Conservation (phyloP, 2,329 filamentous ascomycete species). For the Hypoxylon rubiginosum region DNA sequence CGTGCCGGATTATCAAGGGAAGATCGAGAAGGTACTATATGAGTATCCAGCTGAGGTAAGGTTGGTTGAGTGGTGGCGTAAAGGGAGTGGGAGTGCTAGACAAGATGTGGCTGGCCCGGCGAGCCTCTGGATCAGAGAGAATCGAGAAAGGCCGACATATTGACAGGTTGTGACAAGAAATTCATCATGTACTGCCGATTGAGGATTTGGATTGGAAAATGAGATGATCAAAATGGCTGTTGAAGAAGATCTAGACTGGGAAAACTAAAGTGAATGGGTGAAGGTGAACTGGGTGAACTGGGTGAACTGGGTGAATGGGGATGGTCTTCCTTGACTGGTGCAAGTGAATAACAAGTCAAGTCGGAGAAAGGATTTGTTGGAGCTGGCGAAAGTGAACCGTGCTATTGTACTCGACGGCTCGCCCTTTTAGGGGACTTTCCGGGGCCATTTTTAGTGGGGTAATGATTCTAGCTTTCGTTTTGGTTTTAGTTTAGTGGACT, state of each 20-base stretch:
- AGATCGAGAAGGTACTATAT: too few species aligned
- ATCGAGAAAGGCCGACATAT: conserved; percentile 30
- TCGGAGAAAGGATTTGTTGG: conserved; percentile 16
- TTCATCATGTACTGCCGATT: conserved; percentile 27
- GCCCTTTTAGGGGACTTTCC: conserved; percentile 29
- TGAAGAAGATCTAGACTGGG: neutral
- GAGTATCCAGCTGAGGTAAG: neutral
- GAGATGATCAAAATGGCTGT: neutral
- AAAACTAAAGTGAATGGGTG: neutral
- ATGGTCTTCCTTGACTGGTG: neutral
- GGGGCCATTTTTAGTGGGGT: conserved; percentile 24
- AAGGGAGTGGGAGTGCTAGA: conserved; percentile 16
- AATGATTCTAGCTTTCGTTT: conserved; percentile 7
- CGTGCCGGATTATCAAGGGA: neutral
- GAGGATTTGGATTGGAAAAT: neutral
- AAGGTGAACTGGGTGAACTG: neutral
- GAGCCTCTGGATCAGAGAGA: conserved; percentile 37
- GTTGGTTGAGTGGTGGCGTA: neutral
- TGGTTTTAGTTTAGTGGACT: too few species aligned
- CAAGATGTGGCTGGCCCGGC: conserved; percentile 20
- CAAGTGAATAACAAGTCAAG: conserved; percentile 3
- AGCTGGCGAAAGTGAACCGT: conserved; percentile 13
- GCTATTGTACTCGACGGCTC: conserved; percentile 35
- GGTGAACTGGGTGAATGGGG: too few species aligned
- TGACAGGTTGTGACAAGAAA: conserved; percentile 29